Percentiles rank a stretch among this genome's conserved stretches.
These are phyloP conservation scores for Cytospora paraplurivora DNA, from an alignment of 2,329 filamentous ascomycete species.

Conservation along the genomic window DNA sequence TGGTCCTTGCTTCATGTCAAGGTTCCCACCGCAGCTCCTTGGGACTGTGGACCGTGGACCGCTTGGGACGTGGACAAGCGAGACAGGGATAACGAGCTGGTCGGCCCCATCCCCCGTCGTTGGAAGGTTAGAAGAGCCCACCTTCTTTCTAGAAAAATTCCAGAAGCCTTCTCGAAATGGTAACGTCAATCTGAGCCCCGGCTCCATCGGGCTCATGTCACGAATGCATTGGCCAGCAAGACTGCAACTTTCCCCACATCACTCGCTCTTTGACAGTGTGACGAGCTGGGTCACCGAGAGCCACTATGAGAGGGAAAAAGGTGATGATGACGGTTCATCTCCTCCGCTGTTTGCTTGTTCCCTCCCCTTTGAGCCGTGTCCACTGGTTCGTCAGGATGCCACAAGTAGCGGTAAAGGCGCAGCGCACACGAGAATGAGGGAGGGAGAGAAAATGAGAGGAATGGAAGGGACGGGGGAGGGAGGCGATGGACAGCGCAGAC, in stretches of 20 bases:
- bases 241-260: slow-evolving; percentile 23
- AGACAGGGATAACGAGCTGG: slow-evolving; percentile 19
- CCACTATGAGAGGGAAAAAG: slow-evolving; percentile 6
- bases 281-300: slow-evolving; percentile 18
- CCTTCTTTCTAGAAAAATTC: slow-evolving; percentile 27
- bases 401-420: slow-evolving; percentile 20
- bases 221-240: slow-evolving; percentile 26
- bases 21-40: slow-evolving; percentile 18
- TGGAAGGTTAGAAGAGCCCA: slow-evolving; percentile 14
- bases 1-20: slow-evolving; percentile 13
- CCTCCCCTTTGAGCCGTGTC: slow-evolving; percentile 23
- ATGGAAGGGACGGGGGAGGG: not conserved
- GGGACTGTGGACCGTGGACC: not conserved
- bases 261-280: slow-evolving; percentile 22
- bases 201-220: slow-evolving; percentile 16
- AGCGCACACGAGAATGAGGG: not conserved
- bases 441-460: not conserved
- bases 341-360: slow-evolving; percentile 16
- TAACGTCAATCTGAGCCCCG: slow-evolving; percentile 23
- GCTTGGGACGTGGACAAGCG: slow-evolving; percentile 9
- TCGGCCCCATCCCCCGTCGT: slow-evolving; percentile 21
- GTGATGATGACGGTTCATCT: slow-evolving; percentile 23
- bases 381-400: slow-evolving; percentile 20
- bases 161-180: slow-evolving; percentile 26
- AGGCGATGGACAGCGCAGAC: not conserved